A percentile compares a stretch with the other conserved stretches of the same genome.
These are phyloP conservation scores for Populus trichocarpa DNA, from an alignment of 441 rosid species.

Conservation along the genomic window DNA sequence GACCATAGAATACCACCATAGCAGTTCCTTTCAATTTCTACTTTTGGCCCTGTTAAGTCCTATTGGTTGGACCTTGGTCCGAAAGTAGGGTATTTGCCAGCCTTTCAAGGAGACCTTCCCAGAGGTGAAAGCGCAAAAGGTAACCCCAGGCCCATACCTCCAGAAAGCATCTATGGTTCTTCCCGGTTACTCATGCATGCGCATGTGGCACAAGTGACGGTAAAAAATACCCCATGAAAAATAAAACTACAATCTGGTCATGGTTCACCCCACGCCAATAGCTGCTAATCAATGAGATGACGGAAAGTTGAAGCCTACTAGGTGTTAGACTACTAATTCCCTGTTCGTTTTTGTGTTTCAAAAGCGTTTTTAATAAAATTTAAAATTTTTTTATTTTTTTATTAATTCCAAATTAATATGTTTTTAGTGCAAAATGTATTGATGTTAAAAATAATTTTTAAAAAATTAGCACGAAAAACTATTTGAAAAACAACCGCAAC, in stretches of 20 bases:
- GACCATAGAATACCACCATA: neutral
- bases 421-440: no score
- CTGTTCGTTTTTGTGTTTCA: no score
- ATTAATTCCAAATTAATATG: no score
- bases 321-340: no score
- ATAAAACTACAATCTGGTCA: neutral
- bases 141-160: neutral
- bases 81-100: slow-evolving; percentile 11
- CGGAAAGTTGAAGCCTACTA: no score
- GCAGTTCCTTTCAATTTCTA: neutral
- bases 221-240: neutral
- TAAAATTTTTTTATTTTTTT: no score
- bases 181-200: neutral
- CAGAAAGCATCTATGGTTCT: neutral
- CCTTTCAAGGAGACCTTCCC: neutral
- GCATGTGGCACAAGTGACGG: neutral
- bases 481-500: no score
- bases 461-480: no score
- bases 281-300: no score
- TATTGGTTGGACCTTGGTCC: slow-evolving; percentile 20
- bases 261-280: neutral
- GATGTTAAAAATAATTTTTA: no score
- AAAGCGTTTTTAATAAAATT: no score
- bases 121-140: neutral
- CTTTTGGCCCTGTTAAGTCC: neutral